Base-by-base conservation (phyloP, 148 eudicot genomes). In the Vaccinium darrowii region DNA sequence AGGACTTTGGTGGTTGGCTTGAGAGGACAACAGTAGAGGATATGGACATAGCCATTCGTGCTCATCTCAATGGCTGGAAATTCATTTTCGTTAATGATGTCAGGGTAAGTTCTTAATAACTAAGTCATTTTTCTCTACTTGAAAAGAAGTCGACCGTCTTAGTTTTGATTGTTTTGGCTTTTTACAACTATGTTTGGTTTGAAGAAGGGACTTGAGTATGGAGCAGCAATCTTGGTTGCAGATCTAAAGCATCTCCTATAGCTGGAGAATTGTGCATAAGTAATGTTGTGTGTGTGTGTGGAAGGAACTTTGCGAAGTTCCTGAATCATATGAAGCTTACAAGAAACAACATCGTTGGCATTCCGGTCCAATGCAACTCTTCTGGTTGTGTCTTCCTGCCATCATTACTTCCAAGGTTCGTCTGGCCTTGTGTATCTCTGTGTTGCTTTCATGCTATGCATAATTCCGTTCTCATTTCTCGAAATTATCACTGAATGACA, bases 281-380 rank as follows among this genome's bases (percentile, higher is more conserved):
- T 67, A 27, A 67, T 67, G 43, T 16, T 54, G n/a, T 33, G 36
- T 33, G 25, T 33, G 25, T 36, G 25, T 56, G 8, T 23, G 79
- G 13, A 82, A 33, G 97, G 91, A 87, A 58, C 92, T 90, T 50
- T 94, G 98, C 81, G 98, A 94, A 86, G 86, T 94, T 78, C 98
- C 98, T 0, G 98, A 94, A 80, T 93, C 94, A 1, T 94, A 90
- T 57, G 98, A 92, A 90, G 98, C 98, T 47, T 94, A 94, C 89
- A 87, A 92, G 84, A 94, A 94, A 88, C 98, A 94, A 84, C 98
- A 94, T 62, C 88, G 98, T 4, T 94, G 98, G 98, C 98, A 94
- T 90, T 94, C 98, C 0, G 98, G 98, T 84, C 98, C 98, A 50
- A 94, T 94, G 98, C 98, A 91, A 84, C 91, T 94, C 81, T 94